Conservation (phyloP, 2,329 filamentous ascomycete genomes). For the Arthroderma sp. region DNA sequence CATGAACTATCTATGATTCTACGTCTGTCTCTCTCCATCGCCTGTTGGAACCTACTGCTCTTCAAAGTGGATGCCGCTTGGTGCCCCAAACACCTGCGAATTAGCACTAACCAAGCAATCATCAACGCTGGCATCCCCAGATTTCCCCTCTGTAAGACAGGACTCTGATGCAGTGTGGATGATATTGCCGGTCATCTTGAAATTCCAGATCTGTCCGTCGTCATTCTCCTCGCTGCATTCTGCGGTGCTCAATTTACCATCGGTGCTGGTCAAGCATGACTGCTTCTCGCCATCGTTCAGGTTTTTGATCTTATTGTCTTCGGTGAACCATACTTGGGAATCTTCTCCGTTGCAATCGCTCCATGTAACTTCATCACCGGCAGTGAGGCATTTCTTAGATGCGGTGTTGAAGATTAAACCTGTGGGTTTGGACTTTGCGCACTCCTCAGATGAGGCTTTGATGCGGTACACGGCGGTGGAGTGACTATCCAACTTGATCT, state of each 20-base stretch:
- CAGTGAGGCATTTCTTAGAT: conserved; percentile 32
- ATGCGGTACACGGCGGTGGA: conserved; percentile 34
- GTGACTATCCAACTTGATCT: conserved; percentile 22
- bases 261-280: conserved; percentile 8
- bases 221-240: conserved; percentile 15
- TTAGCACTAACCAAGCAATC: conserved; percentile 28
- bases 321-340: conserved; percentile 31
- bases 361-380: conserved; percentile 21
- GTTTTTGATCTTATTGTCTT: background rate
- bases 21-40: no score
- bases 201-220: conserved; percentile 29
- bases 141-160: conserved; percentile 23
- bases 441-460: conserved; percentile 16
- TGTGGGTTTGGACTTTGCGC: conserved; percentile 25
- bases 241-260: conserved; percentile 28
- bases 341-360: conserved; percentile 25
- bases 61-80: conserved; percentile 23
- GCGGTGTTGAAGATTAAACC: conserved; percentile 40
- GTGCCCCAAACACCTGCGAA: conserved; percentile 35
- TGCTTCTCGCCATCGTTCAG: background rate
- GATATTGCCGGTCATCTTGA: conserved; percentile 33
- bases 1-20: no score
- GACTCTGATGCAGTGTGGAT: conserved; percentile 19
- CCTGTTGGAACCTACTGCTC: no score
- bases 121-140: conserved; percentile 17